Evolutionary conservation across 495 filamentous ascomycete species (phyloP).

Genomic region (Lineolata rhizophorae): DNA sequence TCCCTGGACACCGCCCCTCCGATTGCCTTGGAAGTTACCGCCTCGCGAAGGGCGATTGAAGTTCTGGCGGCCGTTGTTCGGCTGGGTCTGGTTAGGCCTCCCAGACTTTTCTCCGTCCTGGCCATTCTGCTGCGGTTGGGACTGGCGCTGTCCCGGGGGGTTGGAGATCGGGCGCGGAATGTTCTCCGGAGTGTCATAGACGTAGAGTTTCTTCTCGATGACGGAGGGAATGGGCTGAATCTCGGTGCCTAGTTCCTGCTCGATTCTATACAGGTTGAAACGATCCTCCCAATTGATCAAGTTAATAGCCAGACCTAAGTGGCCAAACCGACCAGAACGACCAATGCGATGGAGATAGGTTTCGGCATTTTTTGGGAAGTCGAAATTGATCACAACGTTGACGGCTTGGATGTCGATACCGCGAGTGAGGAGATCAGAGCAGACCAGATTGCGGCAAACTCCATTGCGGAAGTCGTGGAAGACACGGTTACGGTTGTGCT

Average conservation of each 20-base stretch:
- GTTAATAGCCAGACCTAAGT: slow-evolving; percentile 94
- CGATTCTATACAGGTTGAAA: slow-evolving; percentile 97
- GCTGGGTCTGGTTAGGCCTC: too few relatives aligned
- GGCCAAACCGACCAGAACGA: slow-evolving; percentile 89
- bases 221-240: slow-evolving; percentile 83
- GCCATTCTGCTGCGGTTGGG: too few relatives aligned
- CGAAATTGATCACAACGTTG: slow-evolving; percentile 99
- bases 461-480: slow-evolving; percentile 99
- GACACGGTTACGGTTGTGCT: slow-evolving; percentile 87
- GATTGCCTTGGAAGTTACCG: too few relatives aligned
- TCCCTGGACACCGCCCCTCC: too few relatives aligned
- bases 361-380: slow-evolving; percentile 98
- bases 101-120: too few relatives aligned
- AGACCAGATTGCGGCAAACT: slow-evolving; percentile 92
- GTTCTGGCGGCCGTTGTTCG: too few relatives aligned
- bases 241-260: slow-evolving; percentile 90
- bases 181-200: slow-evolving; percentile 86
- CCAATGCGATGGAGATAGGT: slow-evolving; percentile 98
- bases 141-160: too few relatives aligned
- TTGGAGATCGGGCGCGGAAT: slow-evolving; percentile 64
- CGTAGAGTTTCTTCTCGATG: slow-evolving; percentile 96
- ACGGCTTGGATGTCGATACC: slow-evolving; percentile 99
- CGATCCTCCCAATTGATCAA: slow-evolving; percentile 98
- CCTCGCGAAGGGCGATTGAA: too few relatives aligned
- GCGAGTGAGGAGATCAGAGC: slow-evolving; percentile 90